These are phyloP conservation scores for Zopfochytrium polystomum DNA, from an alignment of 371 early-diverging fungal species.

Conservation along the genomic window DNA sequence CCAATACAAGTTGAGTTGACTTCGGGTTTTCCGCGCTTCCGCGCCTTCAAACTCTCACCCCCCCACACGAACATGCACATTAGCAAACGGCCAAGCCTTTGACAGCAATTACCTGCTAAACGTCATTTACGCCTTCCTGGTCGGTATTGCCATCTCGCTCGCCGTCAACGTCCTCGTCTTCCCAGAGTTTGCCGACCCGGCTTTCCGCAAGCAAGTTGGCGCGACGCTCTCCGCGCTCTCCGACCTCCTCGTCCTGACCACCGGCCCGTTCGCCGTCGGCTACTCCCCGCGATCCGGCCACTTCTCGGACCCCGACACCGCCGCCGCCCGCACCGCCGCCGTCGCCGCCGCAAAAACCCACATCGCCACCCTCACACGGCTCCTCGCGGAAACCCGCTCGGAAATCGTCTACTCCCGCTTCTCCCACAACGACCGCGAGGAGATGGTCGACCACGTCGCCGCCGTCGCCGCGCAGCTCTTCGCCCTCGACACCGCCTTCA, in stretches of 20 bases:
- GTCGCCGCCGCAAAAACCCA: background rate
- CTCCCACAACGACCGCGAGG: slow-evolving; percentile 8
- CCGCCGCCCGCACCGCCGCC: background rate
- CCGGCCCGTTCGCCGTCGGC: background rate
- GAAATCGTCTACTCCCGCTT: slow-evolving; percentile 7
- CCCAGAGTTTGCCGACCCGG: slow-evolving; percentile 22
- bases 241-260: background rate
- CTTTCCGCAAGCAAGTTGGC: background rate
- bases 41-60: background rate
- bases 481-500: slow-evolving; percentile 23
- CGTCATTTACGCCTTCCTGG: slow-evolving; percentile 20
- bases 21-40: background rate
- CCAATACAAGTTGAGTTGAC: slow-evolving; percentile 21
- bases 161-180: slow-evolving; percentile 8
- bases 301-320: too few species aligned
- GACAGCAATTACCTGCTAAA: slow-evolving; percentile 24
- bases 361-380: background rate
- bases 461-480: slow-evolving; percentile 11
- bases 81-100: slow-evolving; percentile 17
- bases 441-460: slow-evolving; percentile 3
- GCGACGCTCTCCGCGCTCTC: background rate
- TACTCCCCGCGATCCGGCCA: background rate
- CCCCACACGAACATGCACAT: too few species aligned
- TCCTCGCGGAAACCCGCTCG: background rate
- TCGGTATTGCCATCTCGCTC: slow-evolving; percentile 20